Conservation (phyloP, 305 asterid species). For the Solanum hybrid region DNA sequence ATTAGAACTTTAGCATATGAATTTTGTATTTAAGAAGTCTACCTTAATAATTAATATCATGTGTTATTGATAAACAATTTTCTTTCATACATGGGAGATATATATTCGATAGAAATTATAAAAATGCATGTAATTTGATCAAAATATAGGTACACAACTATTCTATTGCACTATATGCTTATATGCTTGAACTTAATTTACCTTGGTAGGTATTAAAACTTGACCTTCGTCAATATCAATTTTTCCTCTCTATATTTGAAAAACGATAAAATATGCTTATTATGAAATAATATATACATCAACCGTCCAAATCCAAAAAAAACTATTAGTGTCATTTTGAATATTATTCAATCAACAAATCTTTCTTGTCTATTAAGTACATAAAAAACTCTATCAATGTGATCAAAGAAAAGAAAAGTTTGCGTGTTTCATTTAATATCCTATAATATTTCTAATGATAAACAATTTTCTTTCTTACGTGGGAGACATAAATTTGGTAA, state of each 20-base stretch:
- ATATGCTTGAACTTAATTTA: background rate
- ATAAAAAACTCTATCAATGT: background rate
- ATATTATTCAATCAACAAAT: background rate
- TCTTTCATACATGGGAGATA: background rate
- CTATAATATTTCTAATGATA: background rate
- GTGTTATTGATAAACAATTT: background rate
- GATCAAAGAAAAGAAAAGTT: background rate
- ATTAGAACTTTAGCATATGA: background rate
- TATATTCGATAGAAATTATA: background rate
- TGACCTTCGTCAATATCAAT: background rate
- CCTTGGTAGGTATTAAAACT: background rate
- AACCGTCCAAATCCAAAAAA: background rate
- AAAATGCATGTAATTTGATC: background rate
- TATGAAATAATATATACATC: background rate
- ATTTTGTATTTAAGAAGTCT: background rate
- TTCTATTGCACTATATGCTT: background rate
- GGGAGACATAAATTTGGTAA: background rate
- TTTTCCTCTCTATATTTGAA: background rate
- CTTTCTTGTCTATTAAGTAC: background rate
- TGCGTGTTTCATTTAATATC: background rate
- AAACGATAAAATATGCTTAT: too few relatives aligned
- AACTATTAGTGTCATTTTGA: background rate
- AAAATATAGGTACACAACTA: background rate
- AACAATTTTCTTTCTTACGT: background rate
- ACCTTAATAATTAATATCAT: background rate